Evolutionary conservation across 2,329 filamentous ascomycete genomes (phyloP).

Genomic region (Alternaria novae-zelandiae): DNA sequence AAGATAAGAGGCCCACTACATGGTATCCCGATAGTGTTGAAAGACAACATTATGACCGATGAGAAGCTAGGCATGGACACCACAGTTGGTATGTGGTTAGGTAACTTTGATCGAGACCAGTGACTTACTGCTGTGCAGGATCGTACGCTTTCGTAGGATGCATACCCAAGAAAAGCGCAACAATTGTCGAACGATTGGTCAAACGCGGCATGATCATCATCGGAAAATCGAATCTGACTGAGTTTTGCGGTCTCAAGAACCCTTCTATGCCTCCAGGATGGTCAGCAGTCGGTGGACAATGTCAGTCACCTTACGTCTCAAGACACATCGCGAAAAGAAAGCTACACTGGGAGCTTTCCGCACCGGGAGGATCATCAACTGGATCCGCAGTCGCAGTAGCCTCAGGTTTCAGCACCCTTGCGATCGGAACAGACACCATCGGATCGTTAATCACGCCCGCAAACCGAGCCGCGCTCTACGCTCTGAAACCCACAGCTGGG

Average conservation of each 20-base stretch:
- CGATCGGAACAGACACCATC: slow-evolving; percentile 50
- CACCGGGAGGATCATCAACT: slow-evolving; percentile 45
- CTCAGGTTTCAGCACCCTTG: slow-evolving; percentile 50
- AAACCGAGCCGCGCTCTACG: slow-evolving; percentile 49
- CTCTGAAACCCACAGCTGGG: slow-evolving; percentile 48
- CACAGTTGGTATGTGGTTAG: slow-evolving; percentile 43
- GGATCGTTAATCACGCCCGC: slow-evolving; percentile 51
- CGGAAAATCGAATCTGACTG: slow-evolving; percentile 52
- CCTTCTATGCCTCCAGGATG: slow-evolving; percentile 49
- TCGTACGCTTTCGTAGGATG: slow-evolving; percentile 49
- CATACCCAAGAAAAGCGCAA: slow-evolving; percentile 46
- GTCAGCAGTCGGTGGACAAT: slow-evolving; percentile 50
- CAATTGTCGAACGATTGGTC: slow-evolving; percentile 47
- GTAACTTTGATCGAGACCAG: background rate
- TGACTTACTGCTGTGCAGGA: slow-evolving; percentile 20
- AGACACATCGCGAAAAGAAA: slow-evolving; percentile 47
- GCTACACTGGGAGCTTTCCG: slow-evolving; percentile 47
- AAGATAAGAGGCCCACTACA: slow-evolving; percentile 49
- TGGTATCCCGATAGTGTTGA: slow-evolving; percentile 52
- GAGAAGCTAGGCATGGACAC: slow-evolving; percentile 49
- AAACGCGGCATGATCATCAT: slow-evolving; percentile 52
- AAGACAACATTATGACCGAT: slow-evolving; percentile 52
- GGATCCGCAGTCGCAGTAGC: slow-evolving; percentile 50
- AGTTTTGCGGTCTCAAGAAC: slow-evolving; percentile 47
- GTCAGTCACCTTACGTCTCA: slow-evolving; percentile 48